Evolutionary conservation across 495 filamentous ascomycete species (phyloP).

Genomic region (Glarea lozoyensis): DNA sequence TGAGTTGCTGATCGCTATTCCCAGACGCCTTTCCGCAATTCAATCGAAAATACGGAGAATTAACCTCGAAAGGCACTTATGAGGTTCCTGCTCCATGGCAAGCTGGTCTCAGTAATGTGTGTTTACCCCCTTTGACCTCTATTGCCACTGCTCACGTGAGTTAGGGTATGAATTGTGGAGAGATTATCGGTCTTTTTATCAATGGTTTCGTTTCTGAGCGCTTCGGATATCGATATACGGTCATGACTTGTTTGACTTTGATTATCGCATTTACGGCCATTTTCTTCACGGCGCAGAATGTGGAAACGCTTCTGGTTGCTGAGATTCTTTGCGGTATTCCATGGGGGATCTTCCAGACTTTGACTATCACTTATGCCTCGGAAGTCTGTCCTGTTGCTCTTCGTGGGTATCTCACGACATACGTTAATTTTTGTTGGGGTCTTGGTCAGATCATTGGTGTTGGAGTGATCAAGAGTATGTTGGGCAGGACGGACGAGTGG

Average conservation of each 20-base stretch:
- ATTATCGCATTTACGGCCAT: constrained; percentile 64
- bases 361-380: constrained; percentile 71
- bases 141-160: constrained; percentile 27
- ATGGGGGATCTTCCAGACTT: constrained; percentile 76
- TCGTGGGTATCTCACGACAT: constrained; percentile 66
- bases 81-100: constrained; percentile 69
- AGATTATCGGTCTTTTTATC: constrained; percentile 68
- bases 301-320: constrained; percentile 57
- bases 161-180: constrained; percentile 54
- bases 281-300: constrained; percentile 67
- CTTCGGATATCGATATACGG: constrained; percentile 63
- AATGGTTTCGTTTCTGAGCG: constrained; percentile 70
- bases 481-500: constrained; percentile 50
- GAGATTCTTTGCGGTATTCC: constrained; percentile 71
- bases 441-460: constrained; percentile 70
- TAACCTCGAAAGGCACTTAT: constrained; percentile 46
- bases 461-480: constrained; percentile 61
- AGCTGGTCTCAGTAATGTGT: constrained; percentile 61
- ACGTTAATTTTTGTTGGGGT: constrained; percentile 79
- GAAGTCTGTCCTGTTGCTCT: constrained; percentile 69
- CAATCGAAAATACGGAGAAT: constrained; percentile 59
- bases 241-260: constrained; percentile 56
- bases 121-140: neutral
- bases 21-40: constrained; percentile 49
- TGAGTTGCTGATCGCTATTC: neutral